A percentile compares a stretch with the other conserved stretches of the same genome.
Evolutionary conservation across 371 early-diverging fungal genomes (phyloP).

Genomic region (Blyttiomyces sp.): DNA sequence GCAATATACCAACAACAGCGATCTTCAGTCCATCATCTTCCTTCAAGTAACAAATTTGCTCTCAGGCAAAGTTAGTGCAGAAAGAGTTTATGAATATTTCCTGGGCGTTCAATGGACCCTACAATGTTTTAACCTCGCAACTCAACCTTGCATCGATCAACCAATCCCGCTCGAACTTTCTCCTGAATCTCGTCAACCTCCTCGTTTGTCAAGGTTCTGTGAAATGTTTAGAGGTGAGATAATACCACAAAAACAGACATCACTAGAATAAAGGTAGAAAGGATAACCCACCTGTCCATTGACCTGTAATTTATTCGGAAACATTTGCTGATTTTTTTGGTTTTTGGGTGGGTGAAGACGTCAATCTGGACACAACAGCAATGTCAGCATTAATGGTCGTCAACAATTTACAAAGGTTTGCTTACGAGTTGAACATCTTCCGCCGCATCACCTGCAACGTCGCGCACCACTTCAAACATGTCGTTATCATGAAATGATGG

Average conservation of each 20-base stretch:
- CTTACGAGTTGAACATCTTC: conserved; percentile 82
- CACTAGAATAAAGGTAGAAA: neutral
- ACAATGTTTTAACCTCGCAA: conserved; percentile 67
- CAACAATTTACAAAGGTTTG: neutral
- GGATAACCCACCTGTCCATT: conserved; percentile 55
- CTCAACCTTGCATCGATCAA: conserved; percentile 65
- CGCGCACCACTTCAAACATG: conserved; percentile 88
- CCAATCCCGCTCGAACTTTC: conserved; percentile 65
- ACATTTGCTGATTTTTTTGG: conserved; percentile 74
- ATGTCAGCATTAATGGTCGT: neutral
- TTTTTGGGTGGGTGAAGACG: conserved; percentile 82
- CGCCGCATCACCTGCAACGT: conserved; percentile 87
- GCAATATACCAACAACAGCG: no score
- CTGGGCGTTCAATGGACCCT: no score
- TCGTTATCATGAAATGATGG: conserved; percentile 82
- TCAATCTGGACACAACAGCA: conserved; percentile 61
- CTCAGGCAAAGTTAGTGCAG: no score
- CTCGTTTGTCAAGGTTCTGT: conserved; percentile 84
- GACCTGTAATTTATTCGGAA: conserved; percentile 92
- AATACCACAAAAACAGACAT: neutral
- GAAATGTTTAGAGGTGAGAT: neutral
- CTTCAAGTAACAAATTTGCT: no score
- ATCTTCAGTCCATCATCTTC: no score
- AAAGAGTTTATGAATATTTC: no score
- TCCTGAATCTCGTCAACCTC: conserved; percentile 92